Conservation (phyloP, 1,139 yeast species). For the Blastobotrys aristatus region DNA sequence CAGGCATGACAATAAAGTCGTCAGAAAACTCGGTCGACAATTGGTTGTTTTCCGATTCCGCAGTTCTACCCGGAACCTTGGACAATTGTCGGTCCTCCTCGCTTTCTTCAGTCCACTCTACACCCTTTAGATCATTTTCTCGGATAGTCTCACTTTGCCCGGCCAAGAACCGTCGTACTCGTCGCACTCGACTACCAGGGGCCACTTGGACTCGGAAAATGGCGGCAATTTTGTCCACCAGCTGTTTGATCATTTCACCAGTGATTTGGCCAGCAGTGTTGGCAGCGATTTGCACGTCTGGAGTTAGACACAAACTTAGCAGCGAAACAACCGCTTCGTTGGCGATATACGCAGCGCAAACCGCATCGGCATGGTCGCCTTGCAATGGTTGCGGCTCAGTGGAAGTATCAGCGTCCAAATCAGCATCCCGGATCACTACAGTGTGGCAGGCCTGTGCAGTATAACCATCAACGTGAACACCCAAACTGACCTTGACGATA, state of each 20-base stretch:
- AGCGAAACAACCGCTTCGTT: conserved; percentile 73
- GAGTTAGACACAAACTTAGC: conserved; percentile 66
- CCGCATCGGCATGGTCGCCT: conserved; percentile 83
- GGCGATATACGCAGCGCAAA: conserved; percentile 85
- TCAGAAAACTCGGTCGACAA: conserved; percentile 17
- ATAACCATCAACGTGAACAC: conserved; percentile 93
- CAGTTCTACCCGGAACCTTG: conserved; percentile 18
- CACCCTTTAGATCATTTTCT: conserved; percentile 89
- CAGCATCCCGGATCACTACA: conserved; percentile 62
- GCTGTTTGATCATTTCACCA: conserved; percentile 61
- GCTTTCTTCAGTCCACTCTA: conserved; percentile 81
- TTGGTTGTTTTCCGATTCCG: conserved; percentile 17
- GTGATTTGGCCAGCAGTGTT: conserved; percentile 41
- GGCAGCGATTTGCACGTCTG: conserved; percentile 46
- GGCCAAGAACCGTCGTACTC: conserved; percentile 86
- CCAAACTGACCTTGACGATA: conserved; percentile 73
- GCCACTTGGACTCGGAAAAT: conserved; percentile 77
- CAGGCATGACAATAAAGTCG: conserved; percentile 65
- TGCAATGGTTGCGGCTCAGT: conserved; percentile 64
- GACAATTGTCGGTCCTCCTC: conserved; percentile 59
- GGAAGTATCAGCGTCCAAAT: conserved; percentile 27
- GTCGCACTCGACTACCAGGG: conserved; percentile 89
- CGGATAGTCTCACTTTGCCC: conserved; percentile 93
- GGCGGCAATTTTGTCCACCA: conserved; percentile 78
- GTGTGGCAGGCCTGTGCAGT: conserved; percentile 86